Conservation (phyloP, 257 asterid genomes). For the Prunella vulgaris region DNA sequence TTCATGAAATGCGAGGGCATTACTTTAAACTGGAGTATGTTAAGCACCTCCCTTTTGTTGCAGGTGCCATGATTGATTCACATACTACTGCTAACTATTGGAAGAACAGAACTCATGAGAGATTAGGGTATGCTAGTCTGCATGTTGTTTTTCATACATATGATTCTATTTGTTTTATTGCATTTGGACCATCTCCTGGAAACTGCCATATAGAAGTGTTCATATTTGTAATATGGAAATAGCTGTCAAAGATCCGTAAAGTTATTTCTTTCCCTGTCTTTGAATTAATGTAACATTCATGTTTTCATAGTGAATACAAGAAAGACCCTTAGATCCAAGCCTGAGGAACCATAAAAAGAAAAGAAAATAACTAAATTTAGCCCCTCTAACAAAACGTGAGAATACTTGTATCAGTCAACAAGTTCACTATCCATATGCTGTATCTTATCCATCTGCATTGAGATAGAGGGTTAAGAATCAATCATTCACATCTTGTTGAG, state of each 20-base stretch:
- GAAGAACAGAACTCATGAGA: conserved; percentile 78
- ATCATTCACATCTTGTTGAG: neutral
- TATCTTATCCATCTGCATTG: neutral
- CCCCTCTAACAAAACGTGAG: neutral
- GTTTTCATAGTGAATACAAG: neutral
- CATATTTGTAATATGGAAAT: neutral
- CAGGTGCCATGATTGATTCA: conserved; percentile 99
- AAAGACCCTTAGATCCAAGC: neutral
- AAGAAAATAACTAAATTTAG: neutral
- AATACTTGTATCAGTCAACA: neutral
- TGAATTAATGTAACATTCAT: neutral
- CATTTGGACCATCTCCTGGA: conserved; percentile 1
- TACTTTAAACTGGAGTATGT: conserved; percentile 94
- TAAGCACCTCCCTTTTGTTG: conserved; percentile 97
- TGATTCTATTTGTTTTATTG: conserved; percentile 13
- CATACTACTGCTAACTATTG: conserved; percentile 86
- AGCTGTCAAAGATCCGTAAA: neutral
- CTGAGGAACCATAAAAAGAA: neutral
- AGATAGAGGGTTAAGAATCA: neutral
- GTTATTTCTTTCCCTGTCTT: neutral
- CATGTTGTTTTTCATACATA: conserved; percentile 1
- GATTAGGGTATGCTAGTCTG: conserved; percentile 54
- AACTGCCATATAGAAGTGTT: neutral
- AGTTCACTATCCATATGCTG: neutral
- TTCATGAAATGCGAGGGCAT: conserved; percentile 99